These are phyloP conservation scores for Viola pubescens DNA, from an alignment of 441 rosid genomes.

Conservation along the genomic window DNA sequence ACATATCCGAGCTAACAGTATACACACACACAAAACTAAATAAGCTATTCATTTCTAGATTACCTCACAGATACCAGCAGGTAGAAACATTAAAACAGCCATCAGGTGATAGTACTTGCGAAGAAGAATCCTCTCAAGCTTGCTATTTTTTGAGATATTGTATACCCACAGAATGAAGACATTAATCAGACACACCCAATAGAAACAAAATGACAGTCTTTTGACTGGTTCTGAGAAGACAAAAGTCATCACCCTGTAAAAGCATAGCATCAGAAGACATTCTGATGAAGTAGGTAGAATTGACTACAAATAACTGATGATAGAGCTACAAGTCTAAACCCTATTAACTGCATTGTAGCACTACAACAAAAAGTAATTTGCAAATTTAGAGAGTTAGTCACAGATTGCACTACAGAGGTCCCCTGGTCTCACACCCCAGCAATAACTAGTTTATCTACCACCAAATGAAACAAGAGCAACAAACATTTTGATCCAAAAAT, in stretches of 20 bases:
- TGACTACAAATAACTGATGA: neutral
- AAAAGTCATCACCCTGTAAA: conserved; percentile 65
- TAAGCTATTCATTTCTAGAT: conserved; percentile 14
- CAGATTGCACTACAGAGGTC: neutral
- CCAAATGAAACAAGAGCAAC: neutral
- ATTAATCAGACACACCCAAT: conserved; percentile 65
- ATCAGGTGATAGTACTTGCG: conserved; percentile 90
- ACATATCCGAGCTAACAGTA: conserved; percentile 3
- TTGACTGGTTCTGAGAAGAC: conserved; percentile 71
- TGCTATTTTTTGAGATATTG: conserved; percentile 79
- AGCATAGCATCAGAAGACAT: conserved; percentile 16
- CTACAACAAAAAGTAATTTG: neutral
- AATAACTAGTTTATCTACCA: neutral
- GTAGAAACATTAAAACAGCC: conserved; percentile 95
- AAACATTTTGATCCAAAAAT: neutral
- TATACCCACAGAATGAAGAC: conserved; percentile 68
- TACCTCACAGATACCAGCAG: conserved; percentile 95
- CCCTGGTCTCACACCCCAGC: neutral
- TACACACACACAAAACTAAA: neutral
- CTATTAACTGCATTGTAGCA: neutral
- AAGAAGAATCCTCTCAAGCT: conserved; percentile 90
- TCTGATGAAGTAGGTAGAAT: conserved; percentile 1
- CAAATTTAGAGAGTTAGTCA: neutral
- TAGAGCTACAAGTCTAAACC: neutral
- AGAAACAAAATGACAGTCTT: conserved; percentile 70